phyloP scores from a whole-genome alignment of 352 stramenopile genomes.

The Phytophthora fragariaefolia region DNA sequence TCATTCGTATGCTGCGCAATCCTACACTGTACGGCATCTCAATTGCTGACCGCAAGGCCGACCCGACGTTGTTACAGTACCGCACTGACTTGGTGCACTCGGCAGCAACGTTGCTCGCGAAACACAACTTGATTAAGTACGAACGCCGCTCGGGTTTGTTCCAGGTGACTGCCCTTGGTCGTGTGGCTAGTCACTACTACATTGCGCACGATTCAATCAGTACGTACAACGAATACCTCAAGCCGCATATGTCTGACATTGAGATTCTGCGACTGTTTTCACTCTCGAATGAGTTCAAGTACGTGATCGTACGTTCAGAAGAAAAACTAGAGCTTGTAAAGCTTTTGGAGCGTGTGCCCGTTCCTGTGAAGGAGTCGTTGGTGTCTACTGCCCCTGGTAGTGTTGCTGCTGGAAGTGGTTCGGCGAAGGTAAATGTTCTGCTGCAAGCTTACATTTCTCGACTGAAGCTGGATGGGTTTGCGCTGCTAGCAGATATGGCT shows the following conservation, averaged over 20 bases:
- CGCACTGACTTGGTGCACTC: constrained; percentile 97
- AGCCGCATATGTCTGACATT: constrained; percentile 99
- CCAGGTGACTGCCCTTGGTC: constrained; percentile 96
- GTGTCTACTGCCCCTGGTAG: constrained; percentile 50
- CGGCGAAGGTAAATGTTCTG: constrained; percentile 99
- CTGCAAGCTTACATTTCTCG: constrained; percentile 99
- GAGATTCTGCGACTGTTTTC: constrained; percentile 99
- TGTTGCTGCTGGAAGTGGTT: constrained; percentile 62
- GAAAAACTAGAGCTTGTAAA: constrained; percentile 99
- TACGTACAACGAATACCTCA: constrained; percentile 98
- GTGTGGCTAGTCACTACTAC: constrained; percentile 99
- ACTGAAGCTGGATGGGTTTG: constrained; percentile 98
- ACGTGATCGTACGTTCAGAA: constrained; percentile 98
- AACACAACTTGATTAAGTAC: constrained; percentile 98
- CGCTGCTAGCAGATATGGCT: constrained; percentile 98
- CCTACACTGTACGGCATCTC: constrained; percentile 97
- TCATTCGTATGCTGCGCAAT: constrained; percentile 99
- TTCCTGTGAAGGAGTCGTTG: constrained; percentile 98
- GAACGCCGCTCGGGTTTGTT: constrained; percentile 96
- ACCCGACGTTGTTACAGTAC: constrained; percentile 95
- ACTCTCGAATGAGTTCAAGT: constrained; percentile 98
- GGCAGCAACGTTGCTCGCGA: constrained; percentile 95
- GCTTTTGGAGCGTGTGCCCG: constrained; percentile 97
- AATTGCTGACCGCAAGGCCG: constrained; percentile 84
- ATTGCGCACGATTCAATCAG: constrained; percentile 98